A percentile compares a stretch with the other conserved stretches of the same genome.
These are phyloP conservation scores for Curvularia eragrostidis DNA, from an alignment of 2,329 filamentous ascomycete genomes.

Conservation along the genomic window DNA sequence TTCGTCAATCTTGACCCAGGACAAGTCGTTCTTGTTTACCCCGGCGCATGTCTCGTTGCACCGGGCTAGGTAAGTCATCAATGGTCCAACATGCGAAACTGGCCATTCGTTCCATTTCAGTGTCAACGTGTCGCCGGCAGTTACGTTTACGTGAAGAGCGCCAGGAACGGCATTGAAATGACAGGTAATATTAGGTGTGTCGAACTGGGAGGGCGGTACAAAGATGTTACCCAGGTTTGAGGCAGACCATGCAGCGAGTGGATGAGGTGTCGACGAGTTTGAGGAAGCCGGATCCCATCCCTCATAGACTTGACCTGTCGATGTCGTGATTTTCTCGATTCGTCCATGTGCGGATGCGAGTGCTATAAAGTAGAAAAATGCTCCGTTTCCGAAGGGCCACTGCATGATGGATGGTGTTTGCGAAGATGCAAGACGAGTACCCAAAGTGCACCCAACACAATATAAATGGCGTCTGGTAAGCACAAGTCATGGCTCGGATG, in stretches of 20 bases:
- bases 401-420: neutral
- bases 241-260: slow-evolving; percentile 33
- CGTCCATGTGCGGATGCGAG: slow-evolving; percentile 26
- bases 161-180: slow-evolving; percentile 63
- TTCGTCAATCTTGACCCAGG: slow-evolving; percentile 46
- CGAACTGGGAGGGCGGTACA: slow-evolving; percentile 31
- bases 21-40: slow-evolving; percentile 25
- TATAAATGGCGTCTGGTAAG: neutral
- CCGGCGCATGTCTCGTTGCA: slow-evolving; percentile 34
- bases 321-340: slow-evolving; percentile 32
- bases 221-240: slow-evolving; percentile 37
- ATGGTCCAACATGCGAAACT: slow-evolving; percentile 42
- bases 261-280: slow-evolving; percentile 4
- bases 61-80: slow-evolving; percentile 42
- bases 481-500: neutral
- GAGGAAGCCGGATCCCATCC: slow-evolving; percentile 35
- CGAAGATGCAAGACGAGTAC: neutral
- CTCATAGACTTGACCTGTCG: slow-evolving; percentile 24
- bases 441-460: neutral
- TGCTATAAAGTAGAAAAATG: neutral
- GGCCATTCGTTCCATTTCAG: slow-evolving; percentile 60
- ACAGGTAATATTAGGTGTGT: slow-evolving; percentile 59
- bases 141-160: slow-evolving; percentile 57
- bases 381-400: neutral
- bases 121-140: slow-evolving; percentile 62